These are phyloP conservation scores for Brassica carinata DNA, from an alignment of 345 rosid genomes.

Conservation along the genomic window DNA sequence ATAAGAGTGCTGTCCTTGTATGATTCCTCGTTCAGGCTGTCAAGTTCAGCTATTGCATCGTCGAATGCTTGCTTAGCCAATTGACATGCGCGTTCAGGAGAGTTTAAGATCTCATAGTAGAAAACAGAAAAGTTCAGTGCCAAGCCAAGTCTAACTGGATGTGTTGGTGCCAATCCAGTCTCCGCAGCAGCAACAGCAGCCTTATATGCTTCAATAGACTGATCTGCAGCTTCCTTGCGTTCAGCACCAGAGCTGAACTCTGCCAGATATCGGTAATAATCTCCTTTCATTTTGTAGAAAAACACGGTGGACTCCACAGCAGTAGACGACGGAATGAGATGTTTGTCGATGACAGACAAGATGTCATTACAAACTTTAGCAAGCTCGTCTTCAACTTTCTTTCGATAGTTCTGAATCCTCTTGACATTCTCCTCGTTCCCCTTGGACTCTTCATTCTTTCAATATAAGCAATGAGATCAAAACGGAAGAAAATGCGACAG, in stretches of 20 bases:
- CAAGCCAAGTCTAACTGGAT: conserved; percentile 60
- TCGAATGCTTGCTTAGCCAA: conserved; percentile 98
- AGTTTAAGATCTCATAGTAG: conserved; percentile 61
- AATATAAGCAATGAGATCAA: conserved; percentile 22
- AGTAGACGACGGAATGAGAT: conserved; percentile 49
- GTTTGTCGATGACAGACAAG: conserved; percentile 49
- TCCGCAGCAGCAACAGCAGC: conserved; percentile 56
- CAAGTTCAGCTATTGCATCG: conserved; percentile 97
- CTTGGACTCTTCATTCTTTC: conserved; percentile 56
- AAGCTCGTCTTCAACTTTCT: conserved; percentile 52
- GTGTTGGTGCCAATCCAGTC: conserved; percentile 55
- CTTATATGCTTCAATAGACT: conserved; percentile 56
- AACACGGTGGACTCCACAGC: conserved; percentile 55
- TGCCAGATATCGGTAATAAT: conserved; percentile 54
- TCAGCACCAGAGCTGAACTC: conserved; percentile 56
- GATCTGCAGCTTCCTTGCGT: conserved; percentile 58
- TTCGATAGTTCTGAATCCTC: conserved; percentile 53
- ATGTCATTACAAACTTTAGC: conserved; percentile 51
- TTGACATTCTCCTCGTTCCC: conserved; percentile 53
- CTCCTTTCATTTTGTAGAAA: conserved; percentile 68
- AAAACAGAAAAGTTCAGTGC: conserved; percentile 60
- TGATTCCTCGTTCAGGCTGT: conserved; percentile 92
- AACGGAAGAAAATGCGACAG: conserved; percentile 26
- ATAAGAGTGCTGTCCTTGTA: conserved; percentile 98
- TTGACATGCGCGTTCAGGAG: conserved; percentile 85